phyloP scores from a whole-genome alignment of 768 basidiomycete species.

The Leccinum disarticulatum region DNA sequence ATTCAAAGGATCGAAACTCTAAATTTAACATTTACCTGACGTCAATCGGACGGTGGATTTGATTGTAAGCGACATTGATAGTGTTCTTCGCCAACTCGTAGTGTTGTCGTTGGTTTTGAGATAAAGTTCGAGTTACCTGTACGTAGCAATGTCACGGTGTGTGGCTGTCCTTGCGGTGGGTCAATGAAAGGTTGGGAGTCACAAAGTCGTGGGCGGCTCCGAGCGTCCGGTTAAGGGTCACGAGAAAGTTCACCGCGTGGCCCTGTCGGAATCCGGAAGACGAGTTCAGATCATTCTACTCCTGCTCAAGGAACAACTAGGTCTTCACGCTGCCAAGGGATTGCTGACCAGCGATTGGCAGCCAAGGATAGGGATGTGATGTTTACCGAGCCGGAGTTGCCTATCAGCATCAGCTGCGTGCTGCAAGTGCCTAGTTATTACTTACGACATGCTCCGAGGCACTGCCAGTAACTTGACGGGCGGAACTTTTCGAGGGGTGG shows the following conservation, averaged over 20 bases:
- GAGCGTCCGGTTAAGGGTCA: background rate
- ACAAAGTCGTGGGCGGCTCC: background rate
- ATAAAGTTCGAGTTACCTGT: background rate
- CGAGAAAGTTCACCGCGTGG: background rate
- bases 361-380: background rate
- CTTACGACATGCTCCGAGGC: slow-evolving; percentile 14
- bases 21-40: slow-evolving; percentile 31
- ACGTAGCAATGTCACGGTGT: background rate
- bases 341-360: background rate
- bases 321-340: background rate
- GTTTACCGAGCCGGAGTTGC: slow-evolving; percentile 1
- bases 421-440: background rate
- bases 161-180: background rate
- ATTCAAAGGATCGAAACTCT: slow-evolving; percentile 9
- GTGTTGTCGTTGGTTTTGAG: background rate
- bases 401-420: background rate
- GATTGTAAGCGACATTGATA: slow-evolving; percentile 30
- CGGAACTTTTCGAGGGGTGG: slow-evolving; percentile 14
- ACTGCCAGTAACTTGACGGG: background rate
- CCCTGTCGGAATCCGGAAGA: slow-evolving; percentile 8
- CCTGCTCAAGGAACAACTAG: background rate
- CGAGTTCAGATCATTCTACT: background rate
- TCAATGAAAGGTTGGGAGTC: background rate
- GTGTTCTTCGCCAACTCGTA: background rate
- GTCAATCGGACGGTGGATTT: slow-evolving; percentile 33